Base-by-base conservation (phyloP, 1,284 basidiomycete genomes). In the Sporisorium scitamineum region DNA sequence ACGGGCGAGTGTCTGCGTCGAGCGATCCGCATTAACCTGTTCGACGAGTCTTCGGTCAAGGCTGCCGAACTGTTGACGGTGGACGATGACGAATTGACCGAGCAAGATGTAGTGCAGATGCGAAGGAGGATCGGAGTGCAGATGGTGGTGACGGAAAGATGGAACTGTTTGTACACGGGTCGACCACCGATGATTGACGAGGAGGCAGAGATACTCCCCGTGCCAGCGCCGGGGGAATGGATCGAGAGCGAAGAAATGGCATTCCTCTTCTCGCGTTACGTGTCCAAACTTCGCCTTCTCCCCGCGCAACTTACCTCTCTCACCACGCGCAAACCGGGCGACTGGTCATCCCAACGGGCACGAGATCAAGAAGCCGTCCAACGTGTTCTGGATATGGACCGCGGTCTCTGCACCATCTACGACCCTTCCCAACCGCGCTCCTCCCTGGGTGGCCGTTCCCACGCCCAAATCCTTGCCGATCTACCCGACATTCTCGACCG, bases 171-270 rank as follows among this genome's bases (percentile, higher is more conserved):
- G 10, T 73, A 67, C 50, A 57, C 65, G 16, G 57, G 61, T 6
- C 18, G 57, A 26, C 53, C 51, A 5, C 70, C 70, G n/a, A 73
- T 73, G 61, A 58, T 73, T 26, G 70, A 73, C 11, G 62, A 73
- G 1, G 70, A 71, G 11, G 69, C 63, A 1, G 63, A 62, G 4
- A 26, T 18, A n/a, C 45, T 71, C 7, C 55, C 63, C 0, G 0
- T n/a, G 5, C 69, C 69, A 0, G 54, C 37, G 7, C 26, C 53
- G 11, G 54, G 52, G 0, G 45, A n/a, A 9, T 55, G 58, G 53
- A 9, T 26, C 5, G 60, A 55, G 18, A 27, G 11, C 29, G 69
- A 71, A 37, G 52, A 66, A 29, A 10, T 55, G 0, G 10, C 55
- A 1, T 24, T 32, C 16, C 29, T 4, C 2, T 61, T 71, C 20